These are phyloP conservation scores for Lindgomyces ingoldianus DNA, from an alignment of 495 filamentous ascomycete genomes.

Conservation along the genomic window DNA sequence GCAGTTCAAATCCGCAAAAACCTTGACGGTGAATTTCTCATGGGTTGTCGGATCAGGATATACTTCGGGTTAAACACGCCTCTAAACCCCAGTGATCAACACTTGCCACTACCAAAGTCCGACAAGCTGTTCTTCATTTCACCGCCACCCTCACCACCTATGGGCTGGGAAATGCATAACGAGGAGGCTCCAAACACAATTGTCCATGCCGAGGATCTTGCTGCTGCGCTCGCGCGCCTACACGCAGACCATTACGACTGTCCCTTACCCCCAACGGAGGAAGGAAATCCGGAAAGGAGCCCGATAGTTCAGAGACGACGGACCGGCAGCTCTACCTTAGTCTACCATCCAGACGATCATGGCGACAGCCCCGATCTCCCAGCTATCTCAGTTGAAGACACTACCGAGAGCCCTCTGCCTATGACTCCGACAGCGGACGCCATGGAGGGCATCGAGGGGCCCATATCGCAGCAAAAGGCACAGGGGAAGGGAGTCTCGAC, in stretches of 20 bases:
- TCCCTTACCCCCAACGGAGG: slow-evolving; percentile 41
- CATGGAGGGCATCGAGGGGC: slow-evolving; percentile 49
- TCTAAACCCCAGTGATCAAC: slow-evolving; percentile 61
- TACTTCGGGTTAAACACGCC: slow-evolving; percentile 86
- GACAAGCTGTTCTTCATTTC: slow-evolving; percentile 97
- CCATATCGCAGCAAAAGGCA: slow-evolving; percentile 43
- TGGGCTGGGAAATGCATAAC: slow-evolving; percentile 86
- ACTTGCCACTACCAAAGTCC: slow-evolving; percentile 78
- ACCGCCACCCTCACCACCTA: slow-evolving; percentile 86
- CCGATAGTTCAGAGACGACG: slow-evolving; percentile 46
- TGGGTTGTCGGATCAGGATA: slow-evolving; percentile 71
- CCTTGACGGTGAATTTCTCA: slow-evolving; percentile 69
- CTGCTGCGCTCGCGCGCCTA: slow-evolving; percentile 65
- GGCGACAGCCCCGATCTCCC: slow-evolving; percentile 76
- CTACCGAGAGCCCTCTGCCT: slow-evolving; percentile 60
- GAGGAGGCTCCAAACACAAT: slow-evolving; percentile 94
- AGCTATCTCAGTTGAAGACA: slow-evolving; percentile 89
- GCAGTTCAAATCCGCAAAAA: slow-evolving; percentile 71
- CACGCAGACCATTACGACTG: slow-evolving; percentile 40
- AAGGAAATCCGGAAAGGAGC: slow-evolving; percentile 28
- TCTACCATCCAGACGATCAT: slow-evolving; percentile 75
- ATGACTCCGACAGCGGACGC: slow-evolving; percentile 39
- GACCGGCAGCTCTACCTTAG: slow-evolving; percentile 64
- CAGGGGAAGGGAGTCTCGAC: slow-evolving; percentile 64
- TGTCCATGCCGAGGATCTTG: slow-evolving; percentile 88